These are phyloP conservation scores for Diaporthe velutina DNA, from an alignment of 2,329 filamentous ascomycete genomes.

Conservation along the genomic window DNA sequence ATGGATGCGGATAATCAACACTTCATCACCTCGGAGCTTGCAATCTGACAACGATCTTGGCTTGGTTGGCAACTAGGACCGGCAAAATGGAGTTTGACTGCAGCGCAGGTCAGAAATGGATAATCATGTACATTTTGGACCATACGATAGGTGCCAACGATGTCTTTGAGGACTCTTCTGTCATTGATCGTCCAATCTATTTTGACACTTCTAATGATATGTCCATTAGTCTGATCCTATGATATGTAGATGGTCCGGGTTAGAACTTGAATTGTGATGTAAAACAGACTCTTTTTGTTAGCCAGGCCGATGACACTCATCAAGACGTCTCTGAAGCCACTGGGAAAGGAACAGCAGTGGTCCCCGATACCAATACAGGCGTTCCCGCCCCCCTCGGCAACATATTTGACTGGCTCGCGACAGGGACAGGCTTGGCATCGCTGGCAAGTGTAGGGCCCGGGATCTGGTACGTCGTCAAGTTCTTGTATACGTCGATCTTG, in stretches of 20 bases:
- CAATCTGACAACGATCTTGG: not conserved
- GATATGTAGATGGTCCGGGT: too few relatives aligned
- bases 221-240: not conserved
- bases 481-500: conserved; percentile 43
- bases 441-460: conserved; percentile 46
- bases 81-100: not conserved
- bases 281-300: not conserved
- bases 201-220: not conserved
- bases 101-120: not conserved
- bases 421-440: conserved; percentile 44
- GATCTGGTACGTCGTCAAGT: conserved; percentile 43
- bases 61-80: not conserved
- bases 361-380: conserved; percentile 44
- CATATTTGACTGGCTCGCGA: conserved; percentile 42
- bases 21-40: not conserved
- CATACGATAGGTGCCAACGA: too few relatives aligned
- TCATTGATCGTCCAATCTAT: not conserved
- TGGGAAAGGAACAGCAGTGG: conserved; percentile 41
- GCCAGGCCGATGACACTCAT: accelerated
- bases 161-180: not conserved
- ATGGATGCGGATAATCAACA: not conserved
- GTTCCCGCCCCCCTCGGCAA: conserved; percentile 42
- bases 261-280: not conserved
- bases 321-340: not conserved
- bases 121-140: not conserved